Conservation (phyloP, 495 filamentous ascomycete genomes). For the Aspergillus panamensis region DNA sequence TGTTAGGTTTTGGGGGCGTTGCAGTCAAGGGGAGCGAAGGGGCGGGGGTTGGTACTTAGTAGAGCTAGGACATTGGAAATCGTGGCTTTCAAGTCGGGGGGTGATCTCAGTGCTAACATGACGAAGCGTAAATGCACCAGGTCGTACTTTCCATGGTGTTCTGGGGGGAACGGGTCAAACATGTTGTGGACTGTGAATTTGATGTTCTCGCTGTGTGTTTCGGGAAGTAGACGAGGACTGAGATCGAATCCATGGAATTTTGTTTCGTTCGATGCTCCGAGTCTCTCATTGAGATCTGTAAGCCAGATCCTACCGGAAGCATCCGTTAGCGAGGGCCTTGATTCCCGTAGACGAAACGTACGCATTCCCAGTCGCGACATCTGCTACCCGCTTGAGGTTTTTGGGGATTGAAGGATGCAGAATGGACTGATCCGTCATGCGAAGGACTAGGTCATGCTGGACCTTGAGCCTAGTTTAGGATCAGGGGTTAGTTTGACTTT, state of each 20-base stretch:
- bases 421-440: constrained; percentile 3
- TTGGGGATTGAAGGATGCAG: constrained; percentile 4
- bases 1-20: background rate
- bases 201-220: background rate
- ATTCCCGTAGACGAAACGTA: background rate
- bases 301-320: constrained; percentile 4
- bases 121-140: constrained; percentile 7
- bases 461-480: constrained; percentile 2
- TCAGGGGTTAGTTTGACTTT: background rate
- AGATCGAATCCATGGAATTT: constrained; percentile 14
- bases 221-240: constrained; percentile 5
- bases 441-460: constrained; percentile 9
- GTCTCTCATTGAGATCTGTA: background rate
- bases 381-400: constrained; percentile 4
- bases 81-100: background rate
- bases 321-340: background rate
- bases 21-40: background rate
- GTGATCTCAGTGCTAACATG: background rate
- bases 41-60: background rate
- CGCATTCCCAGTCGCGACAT: constrained; percentile 13
- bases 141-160: constrained; percentile 13
- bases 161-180: constrained; percentile 7
- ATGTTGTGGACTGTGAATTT: constrained; percentile 12
- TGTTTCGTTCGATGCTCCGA: background rate
- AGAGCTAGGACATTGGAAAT: constrained; percentile 6